These are phyloP conservation scores for Megacollybia marginata DNA, from an alignment of 768 basidiomycete genomes.

Conservation along the genomic window DNA sequence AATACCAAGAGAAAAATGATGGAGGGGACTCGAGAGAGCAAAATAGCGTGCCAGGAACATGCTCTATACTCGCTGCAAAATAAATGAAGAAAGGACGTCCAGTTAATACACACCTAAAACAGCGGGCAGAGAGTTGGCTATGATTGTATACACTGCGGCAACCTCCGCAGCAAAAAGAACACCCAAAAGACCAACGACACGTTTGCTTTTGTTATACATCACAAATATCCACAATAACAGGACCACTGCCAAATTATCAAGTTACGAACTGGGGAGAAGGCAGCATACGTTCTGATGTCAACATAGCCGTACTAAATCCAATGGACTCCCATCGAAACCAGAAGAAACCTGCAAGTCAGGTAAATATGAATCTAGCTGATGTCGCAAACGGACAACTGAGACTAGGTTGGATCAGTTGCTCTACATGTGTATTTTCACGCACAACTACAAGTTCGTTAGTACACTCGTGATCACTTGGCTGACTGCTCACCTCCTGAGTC, in stretches of 20 bases:
- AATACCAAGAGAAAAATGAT: conserved; percentile 5
- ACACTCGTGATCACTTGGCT: too few species aligned
- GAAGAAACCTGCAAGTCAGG: conserved; percentile 9
- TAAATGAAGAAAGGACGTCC: background rate
- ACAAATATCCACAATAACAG: conserved; percentile 23
- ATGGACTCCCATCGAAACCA: conserved; percentile 22
- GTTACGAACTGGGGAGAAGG: background rate
- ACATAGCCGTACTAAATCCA: conserved; percentile 14
- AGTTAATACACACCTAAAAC: conserved; percentile 3
- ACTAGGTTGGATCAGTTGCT: background rate
- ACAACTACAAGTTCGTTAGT: background rate
- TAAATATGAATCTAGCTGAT: background rate
- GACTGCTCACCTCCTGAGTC: background rate
- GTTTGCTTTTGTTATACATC: conserved; percentile 15
- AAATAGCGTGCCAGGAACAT: conserved; percentile 8
- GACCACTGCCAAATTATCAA: conserved; percentile 11
- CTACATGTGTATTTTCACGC: background rate
- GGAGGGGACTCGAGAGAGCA: conserved; percentile 12
- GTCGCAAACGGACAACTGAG: conserved; percentile 1
- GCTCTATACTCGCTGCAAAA: conserved; percentile 5
- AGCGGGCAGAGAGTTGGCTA: conserved; percentile 11
- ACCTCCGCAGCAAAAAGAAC: conserved; percentile 11
- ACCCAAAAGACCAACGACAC: conserved; percentile 9
- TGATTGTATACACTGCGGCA: conserved; percentile 11
- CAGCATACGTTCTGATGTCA: conserved; percentile 8